Evolutionary conservation across 1,139 yeast genomes (phyloP).

Genomic region (Hyphopichia wangnamkhiaoensis): DNA sequence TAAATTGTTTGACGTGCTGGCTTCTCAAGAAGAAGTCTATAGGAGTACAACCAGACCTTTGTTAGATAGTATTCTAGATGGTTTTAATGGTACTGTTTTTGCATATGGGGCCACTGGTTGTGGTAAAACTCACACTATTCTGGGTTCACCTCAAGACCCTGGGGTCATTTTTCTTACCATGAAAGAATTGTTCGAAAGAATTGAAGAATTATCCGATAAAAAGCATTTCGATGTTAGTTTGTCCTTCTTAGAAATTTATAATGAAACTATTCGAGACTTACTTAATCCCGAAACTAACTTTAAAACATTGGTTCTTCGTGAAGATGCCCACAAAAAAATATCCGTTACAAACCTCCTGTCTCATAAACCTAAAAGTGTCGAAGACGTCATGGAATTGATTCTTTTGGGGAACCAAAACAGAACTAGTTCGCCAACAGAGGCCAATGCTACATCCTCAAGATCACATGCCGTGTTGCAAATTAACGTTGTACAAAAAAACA

Average conservation of each 20-base stretch:
- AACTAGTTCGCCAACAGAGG: slow-evolving; percentile 85
- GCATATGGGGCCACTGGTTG: slow-evolving; percentile 99
- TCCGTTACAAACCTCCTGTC: slow-evolving; percentile 73
- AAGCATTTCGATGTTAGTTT: slow-evolving; percentile 61
- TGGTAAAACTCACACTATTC: slow-evolving; percentile 93
- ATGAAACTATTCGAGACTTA: slow-evolving; percentile 83
- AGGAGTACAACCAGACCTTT: slow-evolving; percentile 68
- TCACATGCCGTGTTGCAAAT: slow-evolving; percentile 92
- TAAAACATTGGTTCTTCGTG: slow-evolving; percentile 60
- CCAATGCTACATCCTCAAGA: slow-evolving; percentile 85
- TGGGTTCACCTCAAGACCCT: slow-evolving; percentile 72
- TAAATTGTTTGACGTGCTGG: slow-evolving; percentile 63
- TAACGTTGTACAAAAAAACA: slow-evolving; percentile 61
- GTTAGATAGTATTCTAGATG: slow-evolving; percentile 74
- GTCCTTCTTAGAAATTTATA: slow-evolving; percentile 84
- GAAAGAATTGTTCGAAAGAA: slow-evolving; percentile 67
- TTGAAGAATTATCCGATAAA: slow-evolving; percentile 56
- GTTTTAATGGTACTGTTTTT: slow-evolving; percentile 87
- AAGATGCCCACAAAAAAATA: slow-evolving; percentile 67
- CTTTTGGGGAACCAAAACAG: slow-evolving; percentile 71
- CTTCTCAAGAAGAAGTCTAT: slow-evolving; percentile 70
- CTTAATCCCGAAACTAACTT: slow-evolving; percentile 55
- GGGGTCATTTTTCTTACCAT: slow-evolving; percentile 82
- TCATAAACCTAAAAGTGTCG: slow-evolving; percentile 64
- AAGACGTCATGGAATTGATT: slow-evolving; percentile 81